These are phyloP conservation scores for Euphorbia corollata DNA, from an alignment of 441 rosid genomes.

Conservation along the genomic window DNA sequence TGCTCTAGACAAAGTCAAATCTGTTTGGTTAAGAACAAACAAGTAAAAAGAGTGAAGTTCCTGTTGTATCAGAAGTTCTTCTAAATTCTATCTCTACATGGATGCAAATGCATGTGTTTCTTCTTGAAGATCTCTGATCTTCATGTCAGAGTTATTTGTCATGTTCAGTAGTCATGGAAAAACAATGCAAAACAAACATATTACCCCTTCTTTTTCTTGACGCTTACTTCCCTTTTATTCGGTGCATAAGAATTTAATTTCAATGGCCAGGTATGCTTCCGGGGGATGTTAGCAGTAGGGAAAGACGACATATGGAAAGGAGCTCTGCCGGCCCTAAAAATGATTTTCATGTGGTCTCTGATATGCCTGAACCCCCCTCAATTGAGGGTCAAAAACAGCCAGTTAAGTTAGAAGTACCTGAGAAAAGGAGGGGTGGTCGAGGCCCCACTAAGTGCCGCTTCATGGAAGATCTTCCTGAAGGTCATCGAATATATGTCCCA, in stretches of 20 bases:
- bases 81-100: background rate
- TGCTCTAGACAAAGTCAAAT: background rate
- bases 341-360: slow-evolving; percentile 8
- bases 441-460: slow-evolving; percentile 28
- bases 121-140: background rate
- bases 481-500: slow-evolving; percentile 27
- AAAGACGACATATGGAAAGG: slow-evolving; percentile 17
- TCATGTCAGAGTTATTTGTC: background rate
- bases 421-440: slow-evolving; percentile 24
- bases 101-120: background rate
- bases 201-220: background rate
- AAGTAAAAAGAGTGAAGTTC: background rate
- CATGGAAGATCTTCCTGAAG: slow-evolving; percentile 26
- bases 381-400: slow-evolving; percentile 6
- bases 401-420: background rate
- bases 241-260: background rate
- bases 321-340: slow-evolving; percentile 12
- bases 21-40: background rate
- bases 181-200: background rate
- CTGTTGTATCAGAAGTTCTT: background rate
- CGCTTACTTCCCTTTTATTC: background rate
- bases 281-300: slow-evolving; percentile 13
- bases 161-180: background rate
- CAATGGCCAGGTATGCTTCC: slow-evolving; percentile 16
- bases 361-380: slow-evolving; percentile 9